Base-by-base conservation (phyloP, 1,139 yeast genomes). In the Zygotorulaspora mrakii region DNA sequence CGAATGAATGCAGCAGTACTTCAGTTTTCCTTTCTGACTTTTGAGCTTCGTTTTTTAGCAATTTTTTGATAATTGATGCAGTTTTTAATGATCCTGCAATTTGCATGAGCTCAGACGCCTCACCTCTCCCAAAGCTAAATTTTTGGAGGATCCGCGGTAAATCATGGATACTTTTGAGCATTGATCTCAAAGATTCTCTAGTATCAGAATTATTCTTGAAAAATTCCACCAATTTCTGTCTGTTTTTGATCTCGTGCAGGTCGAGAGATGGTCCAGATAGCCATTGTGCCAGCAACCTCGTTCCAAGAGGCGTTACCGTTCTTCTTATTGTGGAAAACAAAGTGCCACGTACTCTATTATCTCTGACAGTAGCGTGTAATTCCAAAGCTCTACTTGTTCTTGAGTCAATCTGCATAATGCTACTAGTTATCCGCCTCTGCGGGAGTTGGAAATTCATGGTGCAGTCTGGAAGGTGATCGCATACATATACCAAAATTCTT, bases 361-460 rank as follows among this genome's bases (percentile, higher is more conserved):
- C 82, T 42, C 78, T 68, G 5, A 78, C 66, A 0, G 84, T 72
- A 31, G 67, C 65, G 35, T 74, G 74, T 21, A 91, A 64, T 55
- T 91, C 98, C 35, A 91, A 67, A 2, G 96, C 91, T 30, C 79
- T 82, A 22, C 89, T 70, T 0, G 97, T 86, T 35, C 94, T 65
- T 0, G 88, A 69, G 55, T 91, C 98, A 63, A 91, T 82, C 47
- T 82, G 86, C 73, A 91, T 72, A 20, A 74, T 69, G 9, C 73
- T 66, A 1, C 69, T 64, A 10, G 77, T 73, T 46, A 71, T 56
- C 39, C 73, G 71, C 33, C 72, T 65, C 28, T 65, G 62, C 0
- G 89, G 89, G 2, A 71, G 52, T 39, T 73, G 74, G 27, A 80
- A 65, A 41, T 71, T 71, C 10, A 76, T 58, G 2, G 68, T 60